Percentiles rank a stretch among this genome's conserved stretches.
phyloP scores from a whole-genome alignment of 805 yeast genomes.

The Wickerhamomyces canadensis region DNA sequence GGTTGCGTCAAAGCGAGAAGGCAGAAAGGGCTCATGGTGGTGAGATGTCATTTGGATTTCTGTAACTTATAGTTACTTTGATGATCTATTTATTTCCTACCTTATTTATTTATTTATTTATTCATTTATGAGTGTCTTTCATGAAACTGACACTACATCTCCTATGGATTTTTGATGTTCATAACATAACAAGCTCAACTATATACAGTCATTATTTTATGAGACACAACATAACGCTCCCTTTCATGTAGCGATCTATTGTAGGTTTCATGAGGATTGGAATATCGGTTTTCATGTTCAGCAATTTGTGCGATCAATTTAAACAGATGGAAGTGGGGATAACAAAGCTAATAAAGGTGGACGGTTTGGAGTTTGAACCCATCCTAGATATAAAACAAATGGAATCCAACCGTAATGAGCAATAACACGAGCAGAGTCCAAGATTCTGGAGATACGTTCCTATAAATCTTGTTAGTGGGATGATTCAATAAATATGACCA shows the following conservation, averaged over 20 bases:
- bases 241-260: too few relatives aligned
- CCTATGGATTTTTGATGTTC: too few relatives aligned
- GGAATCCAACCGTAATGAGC: slow-evolving; percentile 98
- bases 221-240: too few relatives aligned
- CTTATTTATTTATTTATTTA: background rate
- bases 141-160: too few relatives aligned
- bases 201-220: too few relatives aligned
- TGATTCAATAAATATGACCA: too few relatives aligned
- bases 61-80: background rate
- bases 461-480: slow-evolving; percentile 19
- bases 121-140: too few relatives aligned
- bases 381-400: slow-evolving; percentile 85
- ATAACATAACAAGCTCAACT: too few relatives aligned
- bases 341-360: slow-evolving; percentile 74
- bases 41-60: too few relatives aligned
- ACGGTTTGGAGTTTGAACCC: slow-evolving; percentile 75
- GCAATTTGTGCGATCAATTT: too few relatives aligned
- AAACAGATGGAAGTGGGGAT: slow-evolving; percentile 77
- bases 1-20: too few relatives aligned
- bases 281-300: background rate
- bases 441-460: slow-evolving; percentile 83
- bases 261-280: too few relatives aligned
- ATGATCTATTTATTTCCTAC: background rate
- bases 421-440: slow-evolving; percentile 78
- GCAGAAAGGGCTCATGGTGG: background rate